Base-by-base conservation (phyloP, 371 early-diverging fungal species). In the Coemansia sp. region DNA sequence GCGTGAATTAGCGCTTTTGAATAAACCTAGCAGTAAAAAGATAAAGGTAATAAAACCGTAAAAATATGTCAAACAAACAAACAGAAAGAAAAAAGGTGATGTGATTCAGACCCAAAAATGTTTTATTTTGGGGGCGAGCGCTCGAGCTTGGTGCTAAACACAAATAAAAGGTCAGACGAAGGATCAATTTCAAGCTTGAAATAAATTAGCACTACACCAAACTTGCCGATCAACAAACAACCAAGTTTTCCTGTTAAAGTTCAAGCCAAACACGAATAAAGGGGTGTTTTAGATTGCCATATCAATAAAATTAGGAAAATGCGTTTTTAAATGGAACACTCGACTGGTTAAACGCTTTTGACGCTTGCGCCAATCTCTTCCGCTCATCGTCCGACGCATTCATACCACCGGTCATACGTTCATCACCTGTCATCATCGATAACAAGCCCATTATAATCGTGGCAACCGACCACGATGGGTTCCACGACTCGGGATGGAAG, bases 401-500 rank as follows among this genome's bases (percentile, higher is more conserved):
- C 11, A 95, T 68, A 0, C 92, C 90, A 26, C 96, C 98, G 29
- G 95, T 88, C 2, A 94, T 93, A 5, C 90, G 90, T 71, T 91
- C 88, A 1, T 90, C 84, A 21, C 85, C 80, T 0, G 86, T 88
- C 68, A 91, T 83, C 73, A 92, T 87, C 63, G 85, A 77, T 59
- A 92, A 87, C 31, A 97, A 81, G 1, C 93, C 98, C 13, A 92
- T 80, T 40, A 97, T 80, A 4, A 95, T 93, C 2, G 93, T 93
- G 13, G 94, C 89, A 40, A 95, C 88, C 18, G 90, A 90, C 96
- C 97, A 96, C 2, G 94, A 92, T 0, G 98, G 97, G 61, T 92
- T 88, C 97, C 98, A 96, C 63, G 83, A 88, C 78, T 97, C 91
- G 21, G 95, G 94, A 78, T 97, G 96, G 79, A 90, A 91, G 27